Conservation (phyloP, 176 grass and related monocot genomes). For the Oryza coarctata region DNA sequence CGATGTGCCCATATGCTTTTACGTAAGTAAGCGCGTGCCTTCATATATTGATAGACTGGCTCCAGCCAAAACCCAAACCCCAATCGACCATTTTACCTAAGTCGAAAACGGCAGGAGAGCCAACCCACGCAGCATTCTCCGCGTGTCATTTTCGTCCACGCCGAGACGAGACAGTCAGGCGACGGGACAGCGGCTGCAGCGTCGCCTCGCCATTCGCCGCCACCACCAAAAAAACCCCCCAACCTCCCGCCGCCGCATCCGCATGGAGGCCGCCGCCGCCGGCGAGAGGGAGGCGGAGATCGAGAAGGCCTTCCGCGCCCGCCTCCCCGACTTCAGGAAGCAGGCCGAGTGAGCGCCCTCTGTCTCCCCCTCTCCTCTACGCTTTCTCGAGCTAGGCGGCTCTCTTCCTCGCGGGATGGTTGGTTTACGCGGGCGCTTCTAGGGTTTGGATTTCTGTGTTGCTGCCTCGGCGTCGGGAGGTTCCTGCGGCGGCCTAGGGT, state of each 20-base stretch:
- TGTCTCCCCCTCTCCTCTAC: not conserved
- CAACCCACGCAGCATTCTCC: too few species aligned
- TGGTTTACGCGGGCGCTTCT: conserved; percentile 4
- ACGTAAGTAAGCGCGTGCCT: too few species aligned
- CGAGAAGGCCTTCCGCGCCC: conserved; percentile 57
- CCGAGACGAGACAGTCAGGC: too few species aligned
- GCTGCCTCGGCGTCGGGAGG: not conserved
- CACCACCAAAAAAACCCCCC: not conserved
- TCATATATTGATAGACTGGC: too few species aligned
- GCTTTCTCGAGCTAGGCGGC: not conserved
- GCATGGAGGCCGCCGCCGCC: conserved; percentile 27
- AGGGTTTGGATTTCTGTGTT: conserved; percentile 31
- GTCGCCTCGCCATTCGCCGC: not conserved
- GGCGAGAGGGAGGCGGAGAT: conserved; percentile 59
- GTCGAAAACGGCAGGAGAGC: too few species aligned
- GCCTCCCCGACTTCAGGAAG: conserved; percentile 70
- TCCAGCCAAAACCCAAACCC: too few species aligned
- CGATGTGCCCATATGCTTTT: too few species aligned
- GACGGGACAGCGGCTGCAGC: not conserved
- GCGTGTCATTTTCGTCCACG: too few species aligned
- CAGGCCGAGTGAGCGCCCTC: conserved; percentile 65
- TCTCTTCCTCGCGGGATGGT: not conserved
- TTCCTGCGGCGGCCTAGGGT: not conserved
- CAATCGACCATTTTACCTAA: too few species aligned
- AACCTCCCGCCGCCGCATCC: not conserved